phyloP scores from a whole-genome alignment of 257 asterid species.

The Linaria vulgaris region DNA sequence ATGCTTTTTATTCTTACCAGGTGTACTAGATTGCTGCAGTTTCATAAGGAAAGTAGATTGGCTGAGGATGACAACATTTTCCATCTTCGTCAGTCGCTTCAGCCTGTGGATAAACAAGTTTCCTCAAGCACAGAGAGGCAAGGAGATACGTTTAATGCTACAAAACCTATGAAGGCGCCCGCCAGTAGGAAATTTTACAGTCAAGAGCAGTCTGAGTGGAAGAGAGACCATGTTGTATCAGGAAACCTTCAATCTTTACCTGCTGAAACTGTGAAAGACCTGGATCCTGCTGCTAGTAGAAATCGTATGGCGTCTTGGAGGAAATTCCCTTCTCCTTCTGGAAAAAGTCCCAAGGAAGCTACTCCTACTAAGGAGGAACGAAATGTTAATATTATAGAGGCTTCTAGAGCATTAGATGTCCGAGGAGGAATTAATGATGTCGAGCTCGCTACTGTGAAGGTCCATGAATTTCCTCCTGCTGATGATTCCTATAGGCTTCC shows the following conservation, averaged over 20 bases:
- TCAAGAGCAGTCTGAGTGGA: constrained; percentile 91
- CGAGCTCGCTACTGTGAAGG: constrained; percentile 62
- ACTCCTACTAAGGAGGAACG: constrained; percentile 50
- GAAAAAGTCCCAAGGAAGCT: constrained; percentile 68
- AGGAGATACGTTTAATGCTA: constrained; percentile 43
- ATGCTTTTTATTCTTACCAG: constrained; percentile 98
- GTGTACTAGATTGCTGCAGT: constrained; percentile 92
- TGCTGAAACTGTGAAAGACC: constrained; percentile 44
- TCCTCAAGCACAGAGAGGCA: constrained; percentile 44
- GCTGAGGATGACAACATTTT: constrained; percentile 84
- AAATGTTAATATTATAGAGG: constrained; percentile 43
- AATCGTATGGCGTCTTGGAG: constrained; percentile 90
- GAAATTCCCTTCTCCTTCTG: constrained; percentile 75
- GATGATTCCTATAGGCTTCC: constrained; percentile 57
- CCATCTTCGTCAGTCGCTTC: constrained; percentile 50
- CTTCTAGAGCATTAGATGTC: constrained; percentile 45
- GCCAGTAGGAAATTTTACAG: constrained; percentile 75
- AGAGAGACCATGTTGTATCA: constrained; percentile 45
- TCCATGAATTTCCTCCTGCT: constrained; percentile 48
- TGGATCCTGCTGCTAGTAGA: constrained; percentile 55
- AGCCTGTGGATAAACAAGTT: constrained; percentile 59
- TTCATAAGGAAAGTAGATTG: constrained; percentile 90
- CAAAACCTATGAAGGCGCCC: constrained; percentile 45
- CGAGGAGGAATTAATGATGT: constrained; percentile 46
- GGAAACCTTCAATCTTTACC: constrained; percentile 43